These are phyloP conservation scores for Lepiota venenata DNA, from an alignment of 768 basidiomycete species.

Conservation along the genomic window DNA sequence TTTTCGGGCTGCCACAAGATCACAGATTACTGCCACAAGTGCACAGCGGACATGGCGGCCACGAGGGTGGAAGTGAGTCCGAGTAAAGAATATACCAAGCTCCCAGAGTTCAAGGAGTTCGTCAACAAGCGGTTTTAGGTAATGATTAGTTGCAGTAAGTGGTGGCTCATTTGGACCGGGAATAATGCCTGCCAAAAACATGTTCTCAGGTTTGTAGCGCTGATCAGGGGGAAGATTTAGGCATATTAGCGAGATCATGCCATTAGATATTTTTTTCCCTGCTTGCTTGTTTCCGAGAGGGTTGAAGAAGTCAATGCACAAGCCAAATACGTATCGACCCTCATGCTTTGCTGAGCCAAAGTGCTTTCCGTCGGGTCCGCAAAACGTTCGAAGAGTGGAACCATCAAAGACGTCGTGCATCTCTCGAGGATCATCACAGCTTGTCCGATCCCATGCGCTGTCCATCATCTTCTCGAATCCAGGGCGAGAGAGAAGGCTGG, in stretches of 20 bases:
- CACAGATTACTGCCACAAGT: slow-evolving; percentile 30
- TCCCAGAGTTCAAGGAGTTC: slow-evolving; percentile 32
- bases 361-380: slow-evolving; percentile 20
- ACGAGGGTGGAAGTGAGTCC: slow-evolving; percentile 16
- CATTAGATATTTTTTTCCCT: slow-evolving; percentile 21
- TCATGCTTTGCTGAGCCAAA: slow-evolving; percentile 13
- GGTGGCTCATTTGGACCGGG: slow-evolving; percentile 37
- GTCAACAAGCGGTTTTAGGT: slow-evolving; percentile 33
- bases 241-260: slow-evolving; percentile 28
- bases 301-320: slow-evolving; percentile 34
- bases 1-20: slow-evolving; percentile 31
- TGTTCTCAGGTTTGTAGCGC: slow-evolving; percentile 31
- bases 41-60: slow-evolving; percentile 27
- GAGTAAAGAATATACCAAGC: slow-evolving; percentile 24
- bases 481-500: slow-evolving; percentile 18
- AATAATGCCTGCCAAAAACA: slow-evolving; percentile 35
- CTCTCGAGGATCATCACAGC: neutral
- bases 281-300: no score
- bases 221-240: slow-evolving; percentile 32
- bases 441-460: neutral
- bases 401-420: slow-evolving; percentile 26
- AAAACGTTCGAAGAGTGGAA: slow-evolving; percentile 20
- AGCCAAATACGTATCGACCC: slow-evolving; percentile 25
- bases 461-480: slow-evolving; percentile 27
- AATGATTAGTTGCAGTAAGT: slow-evolving; percentile 30